A percentile compares a stretch with the other conserved stretches of the same genome.
Evolutionary conservation across 2,329 filamentous ascomycete genomes (phyloP).

Genomic region (Aspergillus fructus): DNA sequence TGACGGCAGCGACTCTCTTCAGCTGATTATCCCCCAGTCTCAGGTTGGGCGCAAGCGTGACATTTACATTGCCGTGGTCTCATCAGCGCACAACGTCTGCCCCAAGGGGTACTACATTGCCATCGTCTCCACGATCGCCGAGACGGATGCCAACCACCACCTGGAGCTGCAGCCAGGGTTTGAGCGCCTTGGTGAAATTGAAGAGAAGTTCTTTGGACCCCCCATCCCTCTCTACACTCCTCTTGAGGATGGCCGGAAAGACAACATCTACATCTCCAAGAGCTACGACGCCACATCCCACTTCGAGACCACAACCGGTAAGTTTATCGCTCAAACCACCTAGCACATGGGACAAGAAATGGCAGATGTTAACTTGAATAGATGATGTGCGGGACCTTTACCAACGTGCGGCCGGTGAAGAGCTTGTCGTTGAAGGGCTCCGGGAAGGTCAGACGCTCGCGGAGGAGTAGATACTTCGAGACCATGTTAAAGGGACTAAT

Average conservation of each 20-base stretch:
- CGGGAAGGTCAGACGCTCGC: slow-evolving; percentile 62
- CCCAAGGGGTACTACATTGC: slow-evolving; percentile 99
- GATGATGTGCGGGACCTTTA: slow-evolving; percentile 97
- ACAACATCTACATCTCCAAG: slow-evolving; percentile 97
- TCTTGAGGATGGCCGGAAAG: slow-evolving; percentile 73
- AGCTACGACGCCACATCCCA: slow-evolving; percentile 98
- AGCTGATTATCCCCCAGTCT: slow-evolving; percentile 96
- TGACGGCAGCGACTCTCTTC: slow-evolving; percentile 81
- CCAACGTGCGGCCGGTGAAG: slow-evolving; percentile 75
- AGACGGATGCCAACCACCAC: slow-evolving; percentile 89
- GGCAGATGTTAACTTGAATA: slow-evolving; percentile 35
- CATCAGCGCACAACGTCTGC: slow-evolving; percentile 94
- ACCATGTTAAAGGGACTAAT: slow-evolving; percentile 20
- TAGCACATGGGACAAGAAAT: neutral
- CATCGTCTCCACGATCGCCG: slow-evolving; percentile 96
- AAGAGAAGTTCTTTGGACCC: slow-evolving; percentile 94
- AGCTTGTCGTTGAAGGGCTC: slow-evolving; percentile 83
- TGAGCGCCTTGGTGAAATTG: slow-evolving; percentile 86
- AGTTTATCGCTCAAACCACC: slow-evolving; percentile 16
- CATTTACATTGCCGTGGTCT: slow-evolving; percentile 95
- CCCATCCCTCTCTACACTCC: slow-evolving; percentile 95
- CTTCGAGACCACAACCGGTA: slow-evolving; percentile 83
- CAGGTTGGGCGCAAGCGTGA: slow-evolving; percentile 98
- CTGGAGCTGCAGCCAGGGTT: slow-evolving; percentile 90
- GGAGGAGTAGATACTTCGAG: slow-evolving; percentile 32